These are phyloP conservation scores for Eimeria praecox DNA, from an alignment of 169 alveolate species.

Conservation along the genomic window DNA sequence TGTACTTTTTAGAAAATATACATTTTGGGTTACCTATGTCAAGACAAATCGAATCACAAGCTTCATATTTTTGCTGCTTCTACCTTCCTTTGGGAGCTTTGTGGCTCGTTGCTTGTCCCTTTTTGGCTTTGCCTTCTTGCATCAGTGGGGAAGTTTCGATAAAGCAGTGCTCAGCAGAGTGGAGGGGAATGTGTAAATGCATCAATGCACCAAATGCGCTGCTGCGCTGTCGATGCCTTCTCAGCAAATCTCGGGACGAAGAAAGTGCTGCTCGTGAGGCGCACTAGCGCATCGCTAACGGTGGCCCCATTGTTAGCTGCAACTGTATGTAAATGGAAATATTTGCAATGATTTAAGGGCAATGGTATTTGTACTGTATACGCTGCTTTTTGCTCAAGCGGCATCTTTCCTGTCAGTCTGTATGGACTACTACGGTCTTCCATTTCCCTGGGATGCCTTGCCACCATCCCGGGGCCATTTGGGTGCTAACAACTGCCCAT, in stretches of 20 bases:
- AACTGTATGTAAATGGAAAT: constrained; percentile 6
- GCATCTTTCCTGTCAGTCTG: neutral
- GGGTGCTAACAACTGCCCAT: constrained; percentile 21
- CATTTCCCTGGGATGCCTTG: neutral
- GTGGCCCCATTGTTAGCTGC: neutral
- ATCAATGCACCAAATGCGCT: neutral
- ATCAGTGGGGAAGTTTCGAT: neutral
- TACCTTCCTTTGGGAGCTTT: neutral
- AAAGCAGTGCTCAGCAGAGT: neutral
- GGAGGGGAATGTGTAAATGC: neutral
- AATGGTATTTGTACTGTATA: neutral
- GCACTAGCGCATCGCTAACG: neutral
- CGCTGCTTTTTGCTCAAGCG: neutral
- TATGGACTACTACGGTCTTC: neutral
- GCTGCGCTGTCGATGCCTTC: constrained; percentile 38
- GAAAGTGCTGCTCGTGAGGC: constrained; percentile 65
- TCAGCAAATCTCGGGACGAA: constrained; percentile 67
- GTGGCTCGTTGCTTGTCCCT: neutral
- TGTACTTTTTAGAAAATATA: neutral
- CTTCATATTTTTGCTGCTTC: neutral
- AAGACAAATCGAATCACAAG: neutral
- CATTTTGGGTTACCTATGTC: neutral
- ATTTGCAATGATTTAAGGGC: neutral
- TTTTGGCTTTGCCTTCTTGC: neutral
- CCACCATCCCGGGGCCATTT: neutral